Evolutionary conservation across 371 early-diverging fungal genomes (phyloP), one percentile per base, ranked within the genome.

Genomic region (Synchytrium microbalum): DNA sequence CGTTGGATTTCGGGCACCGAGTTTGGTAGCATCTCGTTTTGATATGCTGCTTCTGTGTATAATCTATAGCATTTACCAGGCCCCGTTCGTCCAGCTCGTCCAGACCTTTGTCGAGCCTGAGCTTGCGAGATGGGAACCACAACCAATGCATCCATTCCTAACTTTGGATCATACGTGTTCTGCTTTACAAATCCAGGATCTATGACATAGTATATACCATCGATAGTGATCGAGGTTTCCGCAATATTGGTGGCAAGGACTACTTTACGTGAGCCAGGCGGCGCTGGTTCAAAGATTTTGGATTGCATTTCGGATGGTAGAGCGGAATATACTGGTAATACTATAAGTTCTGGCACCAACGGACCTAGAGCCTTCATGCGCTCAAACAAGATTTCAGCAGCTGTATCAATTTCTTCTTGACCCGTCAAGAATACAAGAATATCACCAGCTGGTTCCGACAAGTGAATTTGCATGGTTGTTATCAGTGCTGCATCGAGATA

Each of bases 181-280:
- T 92, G 94, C 76, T 99, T 99, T 61, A 92, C 94, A 72, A 97
- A 93, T 3, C 99, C 99, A 46, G 93, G 92, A 71, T 99, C 99
- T 16, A 99, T 86, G 16, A 99, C 99, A 70, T 97, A 99, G 66
- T 88, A 93, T 61, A 99, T 92, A 38, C 97, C 95, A 65, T 98
- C 96, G 67, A 99, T 97, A 0, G 99, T 99, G 60, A 99, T 89
- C n/a, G 95, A 95, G 0, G 99, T 98, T 74, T 99, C 99, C 26
- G 98, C 96, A 72, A 99, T 97, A 72, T 99, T 99, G 23, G 99
- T 99, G 29, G 98, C 91, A 67, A 99, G 88, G 33, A 99, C 94
- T 14, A 95, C 88, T 75, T 98, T 97, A 65, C 97, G 88, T 54
- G 86, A 76, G 2, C 92, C 93, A 0, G 89, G 88, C 32, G 95